Percentiles rank a stretch among this genome's conserved stretches.
phyloP scores from a whole-genome alignment of 2,329 filamentous ascomycete genomes.

The Pseudogymnoascus sp. region DNA sequence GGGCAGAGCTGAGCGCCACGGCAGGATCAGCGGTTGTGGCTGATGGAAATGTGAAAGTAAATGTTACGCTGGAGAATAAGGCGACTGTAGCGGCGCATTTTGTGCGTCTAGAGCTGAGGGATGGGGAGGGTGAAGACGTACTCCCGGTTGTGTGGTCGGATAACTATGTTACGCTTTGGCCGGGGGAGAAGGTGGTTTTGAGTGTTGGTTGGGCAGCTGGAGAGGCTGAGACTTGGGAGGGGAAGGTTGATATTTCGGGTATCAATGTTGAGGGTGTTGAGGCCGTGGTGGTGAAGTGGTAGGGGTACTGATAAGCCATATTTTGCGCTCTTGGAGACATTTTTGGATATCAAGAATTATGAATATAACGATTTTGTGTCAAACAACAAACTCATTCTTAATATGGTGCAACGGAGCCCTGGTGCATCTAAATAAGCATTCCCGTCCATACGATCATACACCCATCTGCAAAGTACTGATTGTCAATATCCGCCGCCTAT shows the following conservation, averaged over 20 bases:
- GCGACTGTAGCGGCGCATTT: slow-evolving; percentile 50
- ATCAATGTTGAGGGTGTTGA: background rate
- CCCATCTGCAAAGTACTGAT: slow-evolving; percentile 17
- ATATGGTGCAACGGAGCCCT: background rate
- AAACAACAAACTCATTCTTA: background rate
- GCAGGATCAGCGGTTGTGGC: slow-evolving; percentile 11
- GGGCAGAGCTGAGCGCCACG: slow-evolving; percentile 32
- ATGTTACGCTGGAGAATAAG: slow-evolving; percentile 43
- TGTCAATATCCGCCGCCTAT: slow-evolving; percentile 14
- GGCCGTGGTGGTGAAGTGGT: background rate
- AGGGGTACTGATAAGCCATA: background rate
- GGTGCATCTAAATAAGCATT: slow-evolving; percentile 11
- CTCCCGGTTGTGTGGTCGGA: slow-evolving; percentile 50
- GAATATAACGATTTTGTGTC: too few relatives aligned
- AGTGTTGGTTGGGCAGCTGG: slow-evolving; percentile 24
- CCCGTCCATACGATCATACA: slow-evolving; percentile 21
- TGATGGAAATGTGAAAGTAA: slow-evolving; percentile 17
- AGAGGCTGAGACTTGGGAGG: background rate
- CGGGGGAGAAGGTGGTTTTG: slow-evolving; percentile 41
- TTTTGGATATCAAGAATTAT: background rate
- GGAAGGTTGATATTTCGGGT: slow-evolving; percentile 8
- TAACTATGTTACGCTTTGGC: slow-evolving; percentile 56
- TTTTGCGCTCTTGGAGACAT: background rate
- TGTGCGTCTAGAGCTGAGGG: slow-evolving; percentile 42
- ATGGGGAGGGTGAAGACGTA: slow-evolving; percentile 37